Percentiles rank a stretch among this genome's conserved stretches.
Evolutionary conservation across 169 alveolate species (phyloP).

Genomic region (Plasmodium blacklocki): DNA sequence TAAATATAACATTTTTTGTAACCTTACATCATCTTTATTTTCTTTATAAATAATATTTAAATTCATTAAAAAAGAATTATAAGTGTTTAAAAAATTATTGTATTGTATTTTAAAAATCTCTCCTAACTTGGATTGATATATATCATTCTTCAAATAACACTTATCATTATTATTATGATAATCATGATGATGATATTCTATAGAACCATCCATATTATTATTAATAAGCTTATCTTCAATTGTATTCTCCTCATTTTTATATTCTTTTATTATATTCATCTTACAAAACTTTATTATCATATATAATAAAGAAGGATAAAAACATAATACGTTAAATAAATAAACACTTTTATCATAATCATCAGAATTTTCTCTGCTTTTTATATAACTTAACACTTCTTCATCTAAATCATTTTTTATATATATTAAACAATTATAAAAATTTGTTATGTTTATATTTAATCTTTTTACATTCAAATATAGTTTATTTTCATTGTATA

Average conservation of each 20-base stretch:
- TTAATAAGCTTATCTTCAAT: not conserved
- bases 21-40: slow-evolving; percentile 34
- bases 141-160: not conserved
- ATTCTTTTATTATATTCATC: not conserved
- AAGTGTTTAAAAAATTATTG: slow-evolving; percentile 3
- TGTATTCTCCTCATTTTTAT: too few relatives aligned
- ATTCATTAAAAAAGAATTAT: slow-evolving; percentile 5
- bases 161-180: not conserved
- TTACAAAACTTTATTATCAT: slow-evolving; percentile 16
- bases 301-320: slow-evolving; percentile 49
- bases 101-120: slow-evolving; percentile 16
- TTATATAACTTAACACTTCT: slow-evolving; percentile 14
- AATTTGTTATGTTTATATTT: slow-evolving; percentile 29
- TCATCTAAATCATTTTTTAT: slow-evolving; percentile 27
- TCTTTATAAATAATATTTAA: slow-evolving; percentile 26
- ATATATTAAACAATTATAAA: slow-evolving; percentile 64
- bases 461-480: slow-evolving; percentile 30
- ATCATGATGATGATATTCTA: not conserved
- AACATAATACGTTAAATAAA: slow-evolving; percentile 45
- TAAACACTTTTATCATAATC: slow-evolving; percentile 36
- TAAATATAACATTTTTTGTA: slow-evolving; percentile 35
- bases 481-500: slow-evolving; percentile 16
- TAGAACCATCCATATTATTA: not conserved
- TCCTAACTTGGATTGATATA: not conserved
- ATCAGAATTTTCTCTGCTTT: slow-evolving; percentile 16